Conservation (phyloP, 768 basidiomycete genomes). For the Russula lepida region DNA sequence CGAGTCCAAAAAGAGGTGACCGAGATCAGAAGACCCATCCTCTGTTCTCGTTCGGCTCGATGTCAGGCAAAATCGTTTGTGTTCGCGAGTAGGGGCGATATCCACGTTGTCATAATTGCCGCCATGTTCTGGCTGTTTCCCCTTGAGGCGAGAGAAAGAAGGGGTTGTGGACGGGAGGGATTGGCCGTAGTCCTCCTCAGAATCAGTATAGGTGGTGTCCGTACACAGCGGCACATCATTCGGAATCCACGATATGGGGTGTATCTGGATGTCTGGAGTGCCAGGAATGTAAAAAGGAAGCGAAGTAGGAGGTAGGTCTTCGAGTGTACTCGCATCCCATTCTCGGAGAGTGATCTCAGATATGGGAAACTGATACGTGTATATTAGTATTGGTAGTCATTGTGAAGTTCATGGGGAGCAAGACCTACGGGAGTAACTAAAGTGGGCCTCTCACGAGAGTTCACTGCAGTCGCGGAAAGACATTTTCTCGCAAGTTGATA, state of each 20-base stretch:
- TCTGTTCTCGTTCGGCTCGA: not conserved
- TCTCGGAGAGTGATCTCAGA: slow-evolving; percentile 9
- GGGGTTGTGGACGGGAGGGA: not conserved
- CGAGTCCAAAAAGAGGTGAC: not conserved
- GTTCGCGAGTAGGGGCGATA: not conserved
- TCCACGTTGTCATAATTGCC: not conserved
- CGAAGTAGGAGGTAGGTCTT: slow-evolving; percentile 1
- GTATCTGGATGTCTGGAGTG: slow-evolving; percentile 3
- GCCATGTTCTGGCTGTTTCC: slow-evolving; percentile 1
- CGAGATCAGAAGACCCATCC: not conserved
- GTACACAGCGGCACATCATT: not conserved
- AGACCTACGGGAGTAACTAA: not conserved
- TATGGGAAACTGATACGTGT: slow-evolving; percentile 8
- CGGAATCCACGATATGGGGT: slow-evolving; percentile 6
- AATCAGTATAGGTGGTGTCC: not conserved
- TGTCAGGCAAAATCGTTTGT: not conserved
- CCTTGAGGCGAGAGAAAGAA: not conserved
- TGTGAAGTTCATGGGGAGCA: not conserved
- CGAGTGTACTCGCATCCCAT: slow-evolving; percentile 15
- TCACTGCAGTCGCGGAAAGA: not conserved
- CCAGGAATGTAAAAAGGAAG: slow-evolving; percentile 3
- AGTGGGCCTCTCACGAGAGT: not conserved
- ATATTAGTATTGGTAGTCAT: not conserved
- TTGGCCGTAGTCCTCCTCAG: not conserved
- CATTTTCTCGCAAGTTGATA: slow-evolving; percentile 3